Conservation (phyloP, 164 flowering plant genomes). For the Macadamia integrifolia region DNA sequence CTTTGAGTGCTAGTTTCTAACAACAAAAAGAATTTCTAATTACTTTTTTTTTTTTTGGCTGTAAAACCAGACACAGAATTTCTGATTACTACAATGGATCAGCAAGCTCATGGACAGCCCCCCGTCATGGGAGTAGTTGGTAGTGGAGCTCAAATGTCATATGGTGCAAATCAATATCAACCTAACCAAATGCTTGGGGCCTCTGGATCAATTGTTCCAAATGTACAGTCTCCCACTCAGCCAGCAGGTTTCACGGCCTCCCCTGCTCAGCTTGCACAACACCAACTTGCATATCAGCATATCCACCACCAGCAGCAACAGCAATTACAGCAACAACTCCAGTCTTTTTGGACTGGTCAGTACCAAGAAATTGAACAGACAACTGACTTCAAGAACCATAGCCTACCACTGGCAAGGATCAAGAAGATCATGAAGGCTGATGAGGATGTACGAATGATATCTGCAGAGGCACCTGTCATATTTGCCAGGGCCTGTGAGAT, state of each 20-base stretch:
- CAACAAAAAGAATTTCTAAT: background rate
- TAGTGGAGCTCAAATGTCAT: constrained; percentile 38
- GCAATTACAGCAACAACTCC: constrained; percentile 63
- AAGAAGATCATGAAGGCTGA: constrained; percentile 88
- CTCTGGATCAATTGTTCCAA: constrained; percentile 25
- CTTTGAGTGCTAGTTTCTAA: background rate
- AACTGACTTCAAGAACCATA: constrained; percentile 68
- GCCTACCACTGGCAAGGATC: constrained; percentile 73
- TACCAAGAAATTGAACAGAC: constrained; percentile 61
- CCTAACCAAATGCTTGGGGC: constrained; percentile 50
- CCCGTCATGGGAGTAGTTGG: constrained; percentile 36
- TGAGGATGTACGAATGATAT: constrained; percentile 81
- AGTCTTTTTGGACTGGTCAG: constrained; percentile 57
- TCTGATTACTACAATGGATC: constrained; percentile 36
- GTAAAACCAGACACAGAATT: constrained; percentile 1
- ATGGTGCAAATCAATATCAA: constrained; percentile 37
- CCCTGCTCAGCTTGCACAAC: constrained; percentile 52
- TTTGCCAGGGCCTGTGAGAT: constrained; percentile 82
- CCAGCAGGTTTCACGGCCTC: constrained; percentile 31
- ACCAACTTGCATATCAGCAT: constrained; percentile 65
- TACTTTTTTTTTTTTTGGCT: background rate
- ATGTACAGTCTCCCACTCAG: constrained; percentile 35
- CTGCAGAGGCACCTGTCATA: constrained; percentile 78
- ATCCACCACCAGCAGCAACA: constrained; percentile 67
- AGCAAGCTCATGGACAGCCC: constrained; percentile 53